Conservation (phyloP, 2,329 filamentous ascomycete species). For the Malbranchea cinnamomea region DNA sequence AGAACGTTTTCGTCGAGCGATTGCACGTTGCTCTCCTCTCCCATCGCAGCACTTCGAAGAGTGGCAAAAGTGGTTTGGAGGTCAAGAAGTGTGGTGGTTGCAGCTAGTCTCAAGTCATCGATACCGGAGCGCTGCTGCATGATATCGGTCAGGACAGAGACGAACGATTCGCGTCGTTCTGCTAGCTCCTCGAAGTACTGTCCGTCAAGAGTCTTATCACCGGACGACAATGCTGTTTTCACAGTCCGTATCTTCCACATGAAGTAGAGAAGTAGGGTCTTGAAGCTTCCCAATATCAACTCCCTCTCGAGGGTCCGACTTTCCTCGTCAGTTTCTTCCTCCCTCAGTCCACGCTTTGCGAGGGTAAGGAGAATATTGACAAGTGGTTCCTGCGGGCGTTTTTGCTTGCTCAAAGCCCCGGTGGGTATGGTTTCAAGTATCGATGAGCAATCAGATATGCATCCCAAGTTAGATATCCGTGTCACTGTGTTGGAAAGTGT, state of each 20-base stretch:
- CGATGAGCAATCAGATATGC: conserved; percentile 63
- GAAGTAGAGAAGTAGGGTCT: conserved; percentile 72
- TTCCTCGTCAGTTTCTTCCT: conserved; percentile 49
- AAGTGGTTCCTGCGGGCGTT: conserved; percentile 25
- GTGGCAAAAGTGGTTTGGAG: conserved; percentile 66
- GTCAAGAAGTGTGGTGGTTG: conserved; percentile 66
- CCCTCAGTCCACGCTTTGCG: conserved; percentile 55
- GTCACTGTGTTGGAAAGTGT: conserved; percentile 60
- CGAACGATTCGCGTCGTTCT: conserved; percentile 41
- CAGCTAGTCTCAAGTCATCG: conserved; percentile 62
- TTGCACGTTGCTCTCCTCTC: conserved; percentile 27
- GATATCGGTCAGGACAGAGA: conserved; percentile 33
- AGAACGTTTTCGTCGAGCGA: conserved; percentile 33
- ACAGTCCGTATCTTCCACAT: conserved; percentile 73
- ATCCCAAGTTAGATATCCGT: conserved; percentile 67
- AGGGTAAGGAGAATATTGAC: conserved; percentile 58
- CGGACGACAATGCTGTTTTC: conserved; percentile 37
- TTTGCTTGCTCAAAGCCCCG: conserved; percentile 22
- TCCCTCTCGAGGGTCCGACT: conserved; percentile 66
- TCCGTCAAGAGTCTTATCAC: conserved; percentile 42
- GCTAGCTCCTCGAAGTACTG: conserved; percentile 55
- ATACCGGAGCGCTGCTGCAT: conserved; percentile 39
- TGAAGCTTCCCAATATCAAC: conserved; percentile 60
- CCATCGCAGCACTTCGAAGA: conserved; percentile 39
- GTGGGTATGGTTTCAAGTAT: conserved; percentile 47